Percentiles rank a stretch among this genome's conserved stretches.
Conservation (phyloP, 2,329 filamentous ascomycete species). For the Aspergillus clavatus region DNA sequence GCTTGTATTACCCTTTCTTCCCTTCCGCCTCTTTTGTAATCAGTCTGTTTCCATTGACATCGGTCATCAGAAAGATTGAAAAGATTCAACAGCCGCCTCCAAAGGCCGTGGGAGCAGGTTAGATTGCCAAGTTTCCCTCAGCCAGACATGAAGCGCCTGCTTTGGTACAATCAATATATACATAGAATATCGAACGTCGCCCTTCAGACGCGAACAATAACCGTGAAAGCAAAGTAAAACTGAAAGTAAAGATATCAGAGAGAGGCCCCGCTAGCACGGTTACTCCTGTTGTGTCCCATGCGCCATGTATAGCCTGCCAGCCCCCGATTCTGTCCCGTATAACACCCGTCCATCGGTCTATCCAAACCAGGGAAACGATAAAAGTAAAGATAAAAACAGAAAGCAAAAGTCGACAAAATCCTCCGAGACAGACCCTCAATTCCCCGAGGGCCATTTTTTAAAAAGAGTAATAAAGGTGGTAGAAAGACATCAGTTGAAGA, state of each 20-base stretch:
- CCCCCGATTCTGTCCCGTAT: constrained; percentile 20
- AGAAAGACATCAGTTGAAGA: constrained; percentile 11
- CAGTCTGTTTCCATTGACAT: background rate
- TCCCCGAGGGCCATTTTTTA: background rate
- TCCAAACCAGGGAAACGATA: constrained; percentile 22
- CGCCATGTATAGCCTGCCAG: constrained; percentile 24
- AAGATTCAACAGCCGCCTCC: background rate
- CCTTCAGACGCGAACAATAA: constrained; percentile 7
- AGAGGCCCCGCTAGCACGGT: constrained; percentile 24
- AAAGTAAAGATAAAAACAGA: constrained; percentile 1
- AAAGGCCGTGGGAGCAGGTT: background rate
- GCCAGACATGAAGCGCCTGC: constrained; percentile 2
- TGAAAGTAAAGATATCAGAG: constrained; percentile 15
- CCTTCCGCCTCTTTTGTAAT: too few species aligned
- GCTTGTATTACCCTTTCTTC: too few species aligned
- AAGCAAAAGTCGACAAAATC: constrained; percentile 14
- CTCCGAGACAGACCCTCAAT: background rate
- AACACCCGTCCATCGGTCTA: constrained; percentile 31
- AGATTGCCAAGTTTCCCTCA: background rate
- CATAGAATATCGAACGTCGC: constrained; percentile 22
- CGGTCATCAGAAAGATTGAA: background rate
- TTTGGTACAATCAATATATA: constrained; percentile 24
- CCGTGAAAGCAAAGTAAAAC: constrained; percentile 14
- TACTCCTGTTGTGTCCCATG: constrained; percentile 23
- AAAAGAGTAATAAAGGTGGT: constrained; percentile 8